Base-by-base conservation (phyloP, 345 rosid species). In the Sonneratia alba region DNA sequence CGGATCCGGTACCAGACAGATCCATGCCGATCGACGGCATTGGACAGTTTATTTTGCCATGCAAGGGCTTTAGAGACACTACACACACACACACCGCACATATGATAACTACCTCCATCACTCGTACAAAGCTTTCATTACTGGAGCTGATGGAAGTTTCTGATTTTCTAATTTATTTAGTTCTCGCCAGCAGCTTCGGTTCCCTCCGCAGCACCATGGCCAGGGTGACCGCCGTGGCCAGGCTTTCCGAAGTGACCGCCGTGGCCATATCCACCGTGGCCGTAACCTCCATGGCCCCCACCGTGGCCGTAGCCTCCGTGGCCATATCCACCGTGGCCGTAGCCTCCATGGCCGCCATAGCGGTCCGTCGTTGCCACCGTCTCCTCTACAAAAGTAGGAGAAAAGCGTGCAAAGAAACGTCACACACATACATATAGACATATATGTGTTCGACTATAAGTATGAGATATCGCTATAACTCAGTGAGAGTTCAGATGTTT, bases 161-260 rank as follows among this genome's bases (percentile, higher is more conserved):
- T 27, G 32, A 27, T 27, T 27, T 27, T 27, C 32, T 27, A 27
- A 27, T 27, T 27, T 1, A 27, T 27, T 61, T 66, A n/a, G 53
- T 67, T 68, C 56, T 67, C 66, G 22, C 53, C 68, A 15, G 32
- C 32, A 27, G 32, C 32, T 27, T 27, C 32, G 32, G 32, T 27
- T 27, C 32, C 32, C 32, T 27, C 32, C 32, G 36, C 37, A 4
- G 45, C 71, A 24, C 13, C 68, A 15, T 77, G 76, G 10, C 73
- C 70, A 12, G 55, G 70, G 47, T 66, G 61, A 18, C 72, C 73
- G 18, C 65, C 64, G 2, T 77, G 76, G 6, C 72, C 56, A 24
- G 43, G 16, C 18, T 56, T 56, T 24, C 70, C 75, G 24, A 68
- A 7, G 12, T 71, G 38, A 3, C 70, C 67, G 2, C 71, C 70